Evolutionary conservation across 495 filamentous ascomycete species (phyloP).

Genomic region (Penicillium paradoxum): DNA sequence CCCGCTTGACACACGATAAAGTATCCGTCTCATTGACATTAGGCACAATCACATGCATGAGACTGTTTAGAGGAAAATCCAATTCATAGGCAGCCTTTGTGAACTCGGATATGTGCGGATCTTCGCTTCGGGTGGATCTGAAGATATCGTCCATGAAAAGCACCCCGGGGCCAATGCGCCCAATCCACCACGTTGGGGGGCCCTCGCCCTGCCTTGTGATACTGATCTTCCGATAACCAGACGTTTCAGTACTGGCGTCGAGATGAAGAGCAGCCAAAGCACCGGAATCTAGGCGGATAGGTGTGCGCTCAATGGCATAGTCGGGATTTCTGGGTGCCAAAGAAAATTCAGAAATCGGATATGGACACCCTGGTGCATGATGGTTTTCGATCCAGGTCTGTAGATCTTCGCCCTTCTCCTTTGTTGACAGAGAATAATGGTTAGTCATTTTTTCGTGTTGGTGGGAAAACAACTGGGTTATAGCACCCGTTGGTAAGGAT

Average conservation of each 20-base stretch:
- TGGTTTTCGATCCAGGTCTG: neutral
- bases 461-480: too few relatives aligned
- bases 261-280: neutral
- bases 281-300: neutral
- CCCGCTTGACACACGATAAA: neutral
- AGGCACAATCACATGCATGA: neutral
- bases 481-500: too few relatives aligned
- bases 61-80: neutral
- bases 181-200: slow-evolving; percentile 3
- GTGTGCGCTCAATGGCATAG: neutral
- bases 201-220: slow-evolving; percentile 43
- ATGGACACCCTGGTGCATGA: neutral
- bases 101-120: neutral
- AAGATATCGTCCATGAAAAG: slow-evolving; percentile 1
- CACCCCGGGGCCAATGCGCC: neutral
- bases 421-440: neutral
- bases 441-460: neutral
- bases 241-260: neutral
- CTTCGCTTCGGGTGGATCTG: neutral
- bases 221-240: neutral
- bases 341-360: neutral
- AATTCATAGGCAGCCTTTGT: neutral
- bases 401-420: neutral
- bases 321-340: neutral
- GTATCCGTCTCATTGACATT: slow-evolving; percentile 1